Evolutionary conservation across 352 stramenopile species (phyloP), one percentile per base, ranked within the genome.

Genomic region (Phytophthora syringae): DNA sequence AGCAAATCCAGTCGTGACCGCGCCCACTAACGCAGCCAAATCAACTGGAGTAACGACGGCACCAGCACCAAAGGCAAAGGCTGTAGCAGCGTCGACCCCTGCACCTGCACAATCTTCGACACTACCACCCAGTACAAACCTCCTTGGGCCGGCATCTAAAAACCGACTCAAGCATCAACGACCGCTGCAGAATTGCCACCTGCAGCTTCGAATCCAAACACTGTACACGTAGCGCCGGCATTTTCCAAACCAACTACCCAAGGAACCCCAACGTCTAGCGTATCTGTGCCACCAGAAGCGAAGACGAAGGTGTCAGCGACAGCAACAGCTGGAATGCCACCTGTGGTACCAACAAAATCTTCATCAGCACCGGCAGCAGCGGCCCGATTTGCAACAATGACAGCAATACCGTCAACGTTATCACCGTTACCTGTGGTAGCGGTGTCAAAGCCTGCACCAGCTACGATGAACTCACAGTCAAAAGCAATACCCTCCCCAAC

Each of bases 231-330:
- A 7, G 47, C 27, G 13, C 21, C 24, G 39, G 22, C 37, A 21
- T 7, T 27, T 22, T 42, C 40, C 28, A n/a, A 25, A 61, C 16
- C 30, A 39, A 15, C 13, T 24, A 45, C 7, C 34, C 53, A 70
- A 61, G 2, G 20, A n/a, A 50, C 6, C 18, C 21, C 40, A 27
- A 27, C 43, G 25, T 25, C 40, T 37, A 18, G 5, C 27, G 10
- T 36, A 7, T 20, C 6, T n/a, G 15, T 45, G n/a, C 36, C 43
- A 2, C 20, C 30, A 34, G 15, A 28, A 24, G 5, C 34, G 11
- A 12, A 30, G 18, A 34, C 37, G 44, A 20, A 22, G 21, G 16
- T 39, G n/a, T 24, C 63, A 32, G 28, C 63, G 34, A n/a, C 7
- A 30, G 20, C 27, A 30, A 28, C 6, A 16, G 0, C 32, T n/a